Base-by-base conservation (phyloP, 1,284 basidiomycete species). In the Papiliotrema nemorosa region DNA sequence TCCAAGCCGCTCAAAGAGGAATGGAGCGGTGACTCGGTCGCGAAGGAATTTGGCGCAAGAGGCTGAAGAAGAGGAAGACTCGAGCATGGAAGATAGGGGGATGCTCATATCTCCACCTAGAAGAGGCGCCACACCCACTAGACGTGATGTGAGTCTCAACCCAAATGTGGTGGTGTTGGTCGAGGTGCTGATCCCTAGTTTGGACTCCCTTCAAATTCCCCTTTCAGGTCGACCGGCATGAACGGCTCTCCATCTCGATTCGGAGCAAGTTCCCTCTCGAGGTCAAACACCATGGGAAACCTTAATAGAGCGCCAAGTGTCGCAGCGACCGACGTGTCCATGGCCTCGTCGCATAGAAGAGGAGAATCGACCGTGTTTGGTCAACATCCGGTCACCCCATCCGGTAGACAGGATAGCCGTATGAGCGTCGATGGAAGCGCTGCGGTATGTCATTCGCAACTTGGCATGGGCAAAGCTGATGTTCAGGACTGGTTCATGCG, bases 171-270 rank as follows among this genome's bases (percentile, higher is more conserved):
- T n/a, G n/a, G n/a, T n/a, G n/a, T n/a, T n/a, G n/a, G n/a, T n/a
- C n/a, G n/a, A n/a, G n/a, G n/a, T n/a, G n/a, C n/a, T n/a, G n/a
- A n/a, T n/a, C n/a, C n/a, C n/a, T 41, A 55, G 53, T 37, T 43
- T 36, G 26, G 36, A 2, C 52, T 58, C 5, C 51, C 56, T 2
- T 55, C 55, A n/a, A 22, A 35, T n/a, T 57, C 57, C 18, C 60
- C 57, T 31, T 59, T 55, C 53, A 47, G 50, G 26, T 29, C 50
- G 3, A 36, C n/a, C 25, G 34, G 35, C 13, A 21, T 41, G 18
- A 26, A 22, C 20, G 29, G 41, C 2, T 41, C 31, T 36, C 37
- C 21, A 6, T 22, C 34, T 18, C 18, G 14, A 14, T 13, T 16
- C 41, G 25, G n/a, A n/a, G n/a, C n/a, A n/a, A n/a, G 41, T 3